Base-by-base conservation (phyloP, 108 stramenopile species). In the Fistulifera pelliculosa region DNA sequence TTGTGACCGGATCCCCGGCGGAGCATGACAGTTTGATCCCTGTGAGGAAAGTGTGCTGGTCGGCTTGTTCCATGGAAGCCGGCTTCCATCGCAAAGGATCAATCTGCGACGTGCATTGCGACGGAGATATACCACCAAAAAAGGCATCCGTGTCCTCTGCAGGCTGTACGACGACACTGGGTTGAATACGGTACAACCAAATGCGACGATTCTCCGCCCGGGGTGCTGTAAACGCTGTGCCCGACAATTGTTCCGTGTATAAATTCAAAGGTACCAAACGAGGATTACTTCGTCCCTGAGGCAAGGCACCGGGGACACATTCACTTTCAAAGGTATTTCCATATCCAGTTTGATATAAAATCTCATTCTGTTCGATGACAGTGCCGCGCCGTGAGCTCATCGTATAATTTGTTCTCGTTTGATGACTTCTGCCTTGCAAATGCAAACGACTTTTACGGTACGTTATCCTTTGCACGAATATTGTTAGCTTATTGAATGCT, bases 221-320 rank as follows among this genome's bases (percentile, higher is more conserved):
- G 11, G 95, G 95, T 19, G 68, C 69, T 10, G 95, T 96, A 74
- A 96, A 96, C 22, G 93, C 93, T 38, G 90, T 94, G 24, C 95
- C 95, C 0, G 85, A 85, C 19, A 96, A 48, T 59, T 96, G 93
- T 68, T 96, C 95, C 4, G 95, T 69, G 65, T 92, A 93, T 47
- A 94, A 68, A 15, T 79, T 71, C 49, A 61, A 69, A 6, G 88
- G 86, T 27, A 81, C 81, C n/a, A 66, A 27, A 10, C 90, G 89
- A 21, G 95, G 95, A 71, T 83, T 90, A 71, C 94, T 96, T n/a
- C 94, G 81, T 7, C 84, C 87, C 25, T 49, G 56, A 19, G 95
- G 95, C 21, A 94, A 66, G 8, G 95, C 68, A 15, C 67, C 64
- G 25, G 77, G 71, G 17, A 85, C 8, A 11, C 83, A 81, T 53